Percentiles rank a stretch among this genome's conserved stretches.
Conservation (phyloP, 2,329 filamentous ascomycete genomes). For the Colletotrichum somersetense region DNA sequence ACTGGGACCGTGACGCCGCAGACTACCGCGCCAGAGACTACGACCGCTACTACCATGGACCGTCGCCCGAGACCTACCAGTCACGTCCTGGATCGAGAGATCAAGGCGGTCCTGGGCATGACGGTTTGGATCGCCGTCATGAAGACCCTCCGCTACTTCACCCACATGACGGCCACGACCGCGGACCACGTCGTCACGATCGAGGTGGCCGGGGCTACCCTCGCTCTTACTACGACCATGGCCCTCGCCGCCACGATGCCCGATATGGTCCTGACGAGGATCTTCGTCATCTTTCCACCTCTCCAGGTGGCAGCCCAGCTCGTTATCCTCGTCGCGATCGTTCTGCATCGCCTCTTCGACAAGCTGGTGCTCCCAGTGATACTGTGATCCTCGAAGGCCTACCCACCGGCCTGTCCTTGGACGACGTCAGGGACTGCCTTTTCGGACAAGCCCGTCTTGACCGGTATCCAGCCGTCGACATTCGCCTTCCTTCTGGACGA, state of each 20-base stretch:
- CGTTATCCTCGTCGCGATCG: constrained; percentile 41
- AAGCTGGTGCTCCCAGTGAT: constrained; percentile 59
- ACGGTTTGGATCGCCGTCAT: constrained; percentile 46
- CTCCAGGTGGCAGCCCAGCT: constrained; percentile 40
- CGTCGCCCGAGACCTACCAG: constrained; percentile 44
- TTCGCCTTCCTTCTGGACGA: constrained; percentile 52
- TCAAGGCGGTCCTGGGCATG: constrained; percentile 48
- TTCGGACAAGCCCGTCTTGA: constrained; percentile 51
- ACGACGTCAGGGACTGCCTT: constrained; percentile 62
- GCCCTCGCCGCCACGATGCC: constrained; percentile 41
- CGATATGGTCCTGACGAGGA: constrained; percentile 41
- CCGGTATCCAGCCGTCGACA: constrained; percentile 54
- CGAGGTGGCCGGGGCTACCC: constrained; percentile 35
- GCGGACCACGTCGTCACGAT: constrained; percentile 44
- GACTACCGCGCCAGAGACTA: constrained; percentile 34
- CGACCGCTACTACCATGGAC: constrained; percentile 44
- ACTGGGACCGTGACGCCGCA: constrained; percentile 28
- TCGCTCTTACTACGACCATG: constrained; percentile 40
- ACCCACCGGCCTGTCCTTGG: constrained; percentile 61
- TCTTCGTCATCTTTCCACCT: constrained; percentile 32
- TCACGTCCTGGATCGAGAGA: constrained; percentile 43
- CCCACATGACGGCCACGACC: constrained; percentile 51
- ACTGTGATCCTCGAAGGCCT: constrained; percentile 69
- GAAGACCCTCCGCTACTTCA: constrained; percentile 54
- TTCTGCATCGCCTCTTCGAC: constrained; percentile 48